These are phyloP conservation scores for Mucor sp. DNA, from an alignment of 371 early-diverging fungal species.

Conservation along the genomic window DNA sequence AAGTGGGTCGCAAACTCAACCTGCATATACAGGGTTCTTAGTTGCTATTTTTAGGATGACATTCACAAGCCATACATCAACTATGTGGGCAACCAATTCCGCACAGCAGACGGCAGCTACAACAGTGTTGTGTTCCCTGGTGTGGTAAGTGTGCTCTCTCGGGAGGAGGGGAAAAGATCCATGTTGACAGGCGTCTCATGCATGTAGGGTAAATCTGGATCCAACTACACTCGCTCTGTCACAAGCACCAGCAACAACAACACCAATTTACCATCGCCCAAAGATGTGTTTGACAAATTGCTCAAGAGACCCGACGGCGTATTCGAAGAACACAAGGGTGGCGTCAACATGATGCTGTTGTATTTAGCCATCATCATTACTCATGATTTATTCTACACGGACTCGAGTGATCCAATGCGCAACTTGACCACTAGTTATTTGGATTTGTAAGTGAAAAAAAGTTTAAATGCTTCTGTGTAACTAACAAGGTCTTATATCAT, in stretches of 20 bases:
- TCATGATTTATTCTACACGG: slow-evolving; percentile 57
- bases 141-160: slow-evolving; percentile 29
- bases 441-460: slow-evolving; percentile 37
- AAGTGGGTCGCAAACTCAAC: slow-evolving; percentile 2
- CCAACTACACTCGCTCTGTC: slow-evolving; percentile 46
- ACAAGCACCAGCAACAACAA: slow-evolving; percentile 20
- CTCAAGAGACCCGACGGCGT: slow-evolving; percentile 34
- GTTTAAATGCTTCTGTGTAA: neutral
- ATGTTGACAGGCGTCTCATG: neutral
- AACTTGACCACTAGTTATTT: slow-evolving; percentile 53
- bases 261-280: slow-evolving; percentile 35
- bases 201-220: slow-evolving; percentile 42
- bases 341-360: slow-evolving; percentile 49
- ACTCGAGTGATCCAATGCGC: slow-evolving; percentile 33
- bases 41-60: slow-evolving; percentile 28
- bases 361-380: slow-evolving; percentile 55
- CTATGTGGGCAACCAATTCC: slow-evolving; percentile 44
- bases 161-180: neutral
- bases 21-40: neutral
- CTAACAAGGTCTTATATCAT: neutral
- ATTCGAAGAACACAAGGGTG: slow-evolving; percentile 37
- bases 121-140: slow-evolving; percentile 45
- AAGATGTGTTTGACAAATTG: slow-evolving; percentile 37
- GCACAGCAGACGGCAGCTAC: slow-evolving; percentile 52
- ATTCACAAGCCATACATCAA: slow-evolving; percentile 45